phyloP scores from a whole-genome alignment of 805 yeast genomes.

The Saccharomycopsis schoenii region DNA sequence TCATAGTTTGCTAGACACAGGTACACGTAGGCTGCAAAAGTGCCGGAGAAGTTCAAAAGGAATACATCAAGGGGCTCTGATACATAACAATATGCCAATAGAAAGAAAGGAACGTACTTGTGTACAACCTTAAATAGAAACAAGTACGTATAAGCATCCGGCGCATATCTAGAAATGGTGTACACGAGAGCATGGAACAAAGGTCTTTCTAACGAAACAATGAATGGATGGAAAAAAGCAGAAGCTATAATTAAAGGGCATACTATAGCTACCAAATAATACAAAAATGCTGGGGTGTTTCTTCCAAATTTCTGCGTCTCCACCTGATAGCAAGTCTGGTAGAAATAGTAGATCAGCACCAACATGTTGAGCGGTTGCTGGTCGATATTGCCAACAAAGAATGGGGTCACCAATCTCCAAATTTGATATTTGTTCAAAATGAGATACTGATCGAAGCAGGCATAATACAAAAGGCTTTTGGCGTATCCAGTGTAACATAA shows the following conservation, averaged over 20 bases:
- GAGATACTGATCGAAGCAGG: background rate
- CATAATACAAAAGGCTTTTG: background rate
- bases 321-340: background rate
- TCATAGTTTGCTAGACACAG: background rate
- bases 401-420: conserved; percentile 5
- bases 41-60: background rate
- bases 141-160: background rate
- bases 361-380: background rate
- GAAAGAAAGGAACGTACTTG: background rate
- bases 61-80: too few species aligned
- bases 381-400: background rate
- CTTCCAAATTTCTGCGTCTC: background rate
- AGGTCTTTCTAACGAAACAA: background rate
- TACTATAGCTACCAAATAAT: background rate
- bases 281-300: background rate
- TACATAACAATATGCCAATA: background rate
- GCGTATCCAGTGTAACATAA: background rate
- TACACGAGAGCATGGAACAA: background rate
- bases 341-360: background rate
- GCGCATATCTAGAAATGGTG: conserved; percentile 2
- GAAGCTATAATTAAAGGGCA: background rate
- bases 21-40: conserved; percentile 2
- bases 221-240: background rate
- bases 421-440: background rate
- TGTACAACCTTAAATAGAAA: background rate